Percentiles rank a stretch among this genome's conserved stretches.
These are phyloP conservation scores for Phascolomyces articulosus DNA, from an alignment of 371 early-diverging fungal species.

Conservation along the genomic window DNA sequence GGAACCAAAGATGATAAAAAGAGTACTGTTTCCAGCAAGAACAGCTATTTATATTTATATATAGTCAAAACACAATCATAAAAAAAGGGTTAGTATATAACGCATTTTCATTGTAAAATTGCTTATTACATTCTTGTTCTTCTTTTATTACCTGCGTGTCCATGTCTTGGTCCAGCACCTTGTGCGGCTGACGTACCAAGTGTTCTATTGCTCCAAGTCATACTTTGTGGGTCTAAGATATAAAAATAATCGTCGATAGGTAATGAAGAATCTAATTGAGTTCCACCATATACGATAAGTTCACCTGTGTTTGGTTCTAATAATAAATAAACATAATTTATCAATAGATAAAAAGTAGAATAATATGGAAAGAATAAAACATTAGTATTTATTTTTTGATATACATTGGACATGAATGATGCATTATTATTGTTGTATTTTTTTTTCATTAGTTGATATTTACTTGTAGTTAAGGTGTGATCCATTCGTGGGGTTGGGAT, in stretches of 20 bases:
- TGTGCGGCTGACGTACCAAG: neutral
- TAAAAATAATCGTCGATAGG: neutral
- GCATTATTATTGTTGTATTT: no score
- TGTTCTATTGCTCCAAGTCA: neutral
- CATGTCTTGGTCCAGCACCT: neutral
- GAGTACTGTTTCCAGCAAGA: neutral
- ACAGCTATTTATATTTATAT: neutral
- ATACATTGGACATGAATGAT: neutral
- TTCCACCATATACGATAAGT: constrained; percentile 1
- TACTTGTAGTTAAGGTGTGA: neutral
- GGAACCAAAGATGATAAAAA: neutral
- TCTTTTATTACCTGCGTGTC: neutral
- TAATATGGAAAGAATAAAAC: no score
- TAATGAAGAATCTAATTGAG: neutral
- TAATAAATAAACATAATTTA: neutral
- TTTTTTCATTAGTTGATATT: neutral
- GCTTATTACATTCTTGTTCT: no score
- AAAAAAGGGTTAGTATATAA: no score
- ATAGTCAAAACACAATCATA: neutral
- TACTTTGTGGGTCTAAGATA: neutral
- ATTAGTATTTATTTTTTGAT: no score
- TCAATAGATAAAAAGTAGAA: neutral
- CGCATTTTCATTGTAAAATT: no score
- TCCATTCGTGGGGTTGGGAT: neutral
- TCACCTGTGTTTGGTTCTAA: neutral